Conservation (phyloP, 805 yeast species). For the Metschnikowia borealis region DNA sequence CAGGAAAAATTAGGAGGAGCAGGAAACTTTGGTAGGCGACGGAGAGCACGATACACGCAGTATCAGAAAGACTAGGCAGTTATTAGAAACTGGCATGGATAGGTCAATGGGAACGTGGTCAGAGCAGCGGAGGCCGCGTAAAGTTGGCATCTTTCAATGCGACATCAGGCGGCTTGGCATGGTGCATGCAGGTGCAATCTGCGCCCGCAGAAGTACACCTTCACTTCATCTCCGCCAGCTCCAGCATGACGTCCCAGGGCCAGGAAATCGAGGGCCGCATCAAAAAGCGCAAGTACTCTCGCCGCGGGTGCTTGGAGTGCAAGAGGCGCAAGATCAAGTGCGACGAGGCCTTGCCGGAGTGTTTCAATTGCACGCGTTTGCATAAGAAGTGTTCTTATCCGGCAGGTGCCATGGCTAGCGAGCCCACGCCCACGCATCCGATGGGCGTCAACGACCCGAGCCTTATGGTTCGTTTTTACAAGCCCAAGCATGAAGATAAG, state of each 20-base stretch:
- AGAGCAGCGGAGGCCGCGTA: not conserved
- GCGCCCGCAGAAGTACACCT: conserved; percentile 4
- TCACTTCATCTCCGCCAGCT: not conserved
- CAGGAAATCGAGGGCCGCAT: conserved; percentile 10
- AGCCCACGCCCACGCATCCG: too few relatives aligned
- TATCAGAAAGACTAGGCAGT: too few relatives aligned
- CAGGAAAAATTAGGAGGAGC: too few relatives aligned
- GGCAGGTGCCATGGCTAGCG: not conserved
- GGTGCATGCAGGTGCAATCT: not conserved
- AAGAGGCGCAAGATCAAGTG: conserved; percentile 43
- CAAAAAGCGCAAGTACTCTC: conserved; percentile 36
- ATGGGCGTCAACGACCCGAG: not conserved
- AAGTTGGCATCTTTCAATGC: not conserved
- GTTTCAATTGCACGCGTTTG: conserved; percentile 34
- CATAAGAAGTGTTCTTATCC: conserved; percentile 29
- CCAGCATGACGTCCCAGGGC: not conserved
- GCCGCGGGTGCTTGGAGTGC: conserved; percentile 43
- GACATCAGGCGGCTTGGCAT: not conserved
- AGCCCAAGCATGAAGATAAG: conserved; percentile 1
- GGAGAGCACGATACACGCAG: too few relatives aligned
- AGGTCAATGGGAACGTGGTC: too few relatives aligned
- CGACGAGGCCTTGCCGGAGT: conserved; percentile 37
- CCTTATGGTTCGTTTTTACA: conserved; percentile 9
- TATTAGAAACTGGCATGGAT: too few relatives aligned
- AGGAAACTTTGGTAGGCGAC: too few relatives aligned